Percentiles rank a stretch among this genome's conserved stretches.
Evolutionary conservation across 2,329 filamentous ascomycete species (phyloP).

Genomic region (Claviceps lovelessii): DNA sequence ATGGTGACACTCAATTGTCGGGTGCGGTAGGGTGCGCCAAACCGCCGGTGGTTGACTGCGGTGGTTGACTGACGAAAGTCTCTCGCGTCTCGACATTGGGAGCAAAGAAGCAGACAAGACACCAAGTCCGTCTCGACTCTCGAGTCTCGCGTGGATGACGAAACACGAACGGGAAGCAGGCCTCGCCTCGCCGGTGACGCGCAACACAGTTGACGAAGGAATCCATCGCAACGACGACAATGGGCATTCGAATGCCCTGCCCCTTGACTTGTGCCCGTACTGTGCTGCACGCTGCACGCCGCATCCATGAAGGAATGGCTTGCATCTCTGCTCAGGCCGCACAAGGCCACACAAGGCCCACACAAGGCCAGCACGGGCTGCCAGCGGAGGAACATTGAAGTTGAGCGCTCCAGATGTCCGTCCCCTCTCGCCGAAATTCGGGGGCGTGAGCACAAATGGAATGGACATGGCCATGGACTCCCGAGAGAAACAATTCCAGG

Average conservation of each 20-base stretch:
- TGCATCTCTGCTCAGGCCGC: neutral
- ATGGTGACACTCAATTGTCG: no score
- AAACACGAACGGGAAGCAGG: conserved; percentile 2
- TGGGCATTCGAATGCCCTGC: neutral
- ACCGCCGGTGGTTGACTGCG: neutral
- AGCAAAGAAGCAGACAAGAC: no score
- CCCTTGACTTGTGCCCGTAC: neutral
- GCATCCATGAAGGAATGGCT: neutral
- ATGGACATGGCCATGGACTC: neutral
- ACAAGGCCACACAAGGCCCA: neutral
- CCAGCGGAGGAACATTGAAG: neutral
- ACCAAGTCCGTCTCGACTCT: neutral
- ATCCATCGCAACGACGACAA: neutral
- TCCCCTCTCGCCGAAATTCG: neutral
- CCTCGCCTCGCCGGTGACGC: neutral
- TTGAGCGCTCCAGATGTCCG: no score
- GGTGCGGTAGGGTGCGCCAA: neutral
- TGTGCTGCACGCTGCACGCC: neutral
- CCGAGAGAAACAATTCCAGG: neutral
- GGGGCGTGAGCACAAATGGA: neutral
- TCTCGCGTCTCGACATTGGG: no score
- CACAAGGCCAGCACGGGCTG: neutral
- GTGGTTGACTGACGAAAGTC: no score
- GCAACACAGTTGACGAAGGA: conserved; percentile 1
- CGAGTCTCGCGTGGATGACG: neutral